Evolutionary conservation across 768 basidiomycete species (phyloP), one percentile per base, ranked within the genome.

Genomic region (Phylloporus sp.): DNA sequence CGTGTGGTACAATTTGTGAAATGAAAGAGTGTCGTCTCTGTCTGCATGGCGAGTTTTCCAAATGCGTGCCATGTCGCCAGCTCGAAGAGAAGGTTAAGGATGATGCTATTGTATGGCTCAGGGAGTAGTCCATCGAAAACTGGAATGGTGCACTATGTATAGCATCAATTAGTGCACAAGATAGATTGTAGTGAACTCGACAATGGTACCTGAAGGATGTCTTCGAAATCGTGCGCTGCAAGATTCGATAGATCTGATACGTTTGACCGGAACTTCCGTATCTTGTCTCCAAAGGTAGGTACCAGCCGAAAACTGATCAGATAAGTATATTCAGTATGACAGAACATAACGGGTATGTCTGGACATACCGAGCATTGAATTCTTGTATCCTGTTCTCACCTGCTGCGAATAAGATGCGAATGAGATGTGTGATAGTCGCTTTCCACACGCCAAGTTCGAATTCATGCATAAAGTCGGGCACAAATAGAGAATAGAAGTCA

Each of bases 401-500:
- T 1, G 2, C 11, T 6, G 13, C 13, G 2, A 21, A 35, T 11
- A 35, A 20, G 14, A 35, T 35, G 5, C 7, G 13, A 6, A 35
- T 20, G 20, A 35, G 13, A 21, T 35, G 34, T 7, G 34, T 35
- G 11, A 35, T 20, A 11, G 34, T 35, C 8, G 11, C 34, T 21
- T 35, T 35, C 11, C 34, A 35, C 6, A 21, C 6, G 8, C 34
- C 34, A 13, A 35, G 11, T 35, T 35, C 13, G 20, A 35, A 35
- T 13, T 35, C 11, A 6, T 35, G 34, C 34, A 35, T 35, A 17
- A 69, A 44, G n/a, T 71, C 68, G 0, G 59, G 58, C 0, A 60
- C 53, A 5, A 70, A 50, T 42, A 70, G 53, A 0, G 33, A 20
- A 45, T 61, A 56, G 14, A 62, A 58, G 20, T 69, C 38, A 24